Evolutionary conservation across 148 eudicot species (phyloP), one percentile per base, ranked within the genome.

Genomic region (Cornus suecica): DNA sequence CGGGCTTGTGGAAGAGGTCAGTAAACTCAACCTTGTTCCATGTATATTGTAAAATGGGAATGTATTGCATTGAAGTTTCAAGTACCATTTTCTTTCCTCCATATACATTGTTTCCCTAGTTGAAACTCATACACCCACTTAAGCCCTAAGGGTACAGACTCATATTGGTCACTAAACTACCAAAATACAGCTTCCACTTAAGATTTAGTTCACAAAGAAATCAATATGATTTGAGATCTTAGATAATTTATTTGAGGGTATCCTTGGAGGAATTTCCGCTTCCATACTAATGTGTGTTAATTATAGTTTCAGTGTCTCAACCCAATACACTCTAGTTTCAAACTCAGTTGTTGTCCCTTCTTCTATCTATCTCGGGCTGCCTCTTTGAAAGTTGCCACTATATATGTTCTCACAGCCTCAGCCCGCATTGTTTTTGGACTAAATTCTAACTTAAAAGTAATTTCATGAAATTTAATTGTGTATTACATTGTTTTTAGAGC

Each of bases 1-100:
- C 83, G 98, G 99, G 71, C 97, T 95, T 79, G 62, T 95, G n/a
- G 96, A 94, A 83, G 90, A 94, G 97, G 99, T 94, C 72, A 31
- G 69, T 80, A 15, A 72, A 65, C 70, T 78, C 37, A 64, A 28
- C 45, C 7, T 10, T n/a, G 6, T 29, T 60, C 5, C 13, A 6
- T 16, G 48, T 48, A 20, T 73, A 4, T 10, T 70, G 65, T 25
- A 48, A 31, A 63, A 52, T 48, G n/a, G 25, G 25, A 72, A 11
- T 60, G 76, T 54, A 26, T 22, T 74, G 28, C 41, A 66, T 22
- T 58, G 24, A 22, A 58, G 24, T 58, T 58, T 48, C 54, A 48
- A 16, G 7, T 2, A 13, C 54, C 54, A 48, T 13, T 16, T 48
- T 48, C 20, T 48, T 4, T 14, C 4, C 25, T 58, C 4, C 8